Evolutionary conservation across 345 rosid genomes (phyloP).

Genomic region (Populus simonii): DNA sequence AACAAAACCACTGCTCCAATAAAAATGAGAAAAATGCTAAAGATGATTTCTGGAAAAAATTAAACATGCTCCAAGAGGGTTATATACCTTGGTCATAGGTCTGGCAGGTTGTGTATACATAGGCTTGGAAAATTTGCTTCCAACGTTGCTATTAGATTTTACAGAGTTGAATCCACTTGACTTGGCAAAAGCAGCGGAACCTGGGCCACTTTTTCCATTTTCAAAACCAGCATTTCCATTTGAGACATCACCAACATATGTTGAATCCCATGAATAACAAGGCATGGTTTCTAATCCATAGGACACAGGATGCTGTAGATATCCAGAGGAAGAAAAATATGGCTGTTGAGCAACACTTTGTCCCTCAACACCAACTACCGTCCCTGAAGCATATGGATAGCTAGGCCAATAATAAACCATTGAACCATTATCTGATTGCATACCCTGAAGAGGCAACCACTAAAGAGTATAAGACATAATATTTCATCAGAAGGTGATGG

Average conservation of each 20-base stretch:
- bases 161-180: slow-evolving; percentile 22
- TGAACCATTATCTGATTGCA: slow-evolving; percentile 48
- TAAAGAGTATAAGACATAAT: background rate
- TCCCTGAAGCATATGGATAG: slow-evolving; percentile 41
- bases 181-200: slow-evolving; percentile 27
- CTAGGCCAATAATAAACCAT: slow-evolving; percentile 47
- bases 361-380: slow-evolving; percentile 38
- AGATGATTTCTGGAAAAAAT: background rate
- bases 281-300: slow-evolving; percentile 46
- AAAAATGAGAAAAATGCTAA: background rate
- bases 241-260: slow-evolving; percentile 36
- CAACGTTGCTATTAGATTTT: slow-evolving; percentile 33
- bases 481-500: background rate
- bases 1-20: background rate
- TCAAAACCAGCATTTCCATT: slow-evolving; percentile 36
- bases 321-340: slow-evolving; percentile 41
- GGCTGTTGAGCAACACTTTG: slow-evolving; percentile 44
- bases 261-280: slow-evolving; percentile 50
- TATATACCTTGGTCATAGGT: slow-evolving; percentile 47
- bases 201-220: slow-evolving; percentile 31
- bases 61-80: background rate
- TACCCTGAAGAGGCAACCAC: slow-evolving; percentile 33
- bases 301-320: slow-evolving; percentile 36
- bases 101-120: slow-evolving; percentile 28
- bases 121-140: slow-evolving; percentile 31